Evolutionary conservation across 2,329 filamentous ascomycete genomes (phyloP), one percentile per base, ranked within the genome.

Genomic region (Cytospora piceicola): DNA sequence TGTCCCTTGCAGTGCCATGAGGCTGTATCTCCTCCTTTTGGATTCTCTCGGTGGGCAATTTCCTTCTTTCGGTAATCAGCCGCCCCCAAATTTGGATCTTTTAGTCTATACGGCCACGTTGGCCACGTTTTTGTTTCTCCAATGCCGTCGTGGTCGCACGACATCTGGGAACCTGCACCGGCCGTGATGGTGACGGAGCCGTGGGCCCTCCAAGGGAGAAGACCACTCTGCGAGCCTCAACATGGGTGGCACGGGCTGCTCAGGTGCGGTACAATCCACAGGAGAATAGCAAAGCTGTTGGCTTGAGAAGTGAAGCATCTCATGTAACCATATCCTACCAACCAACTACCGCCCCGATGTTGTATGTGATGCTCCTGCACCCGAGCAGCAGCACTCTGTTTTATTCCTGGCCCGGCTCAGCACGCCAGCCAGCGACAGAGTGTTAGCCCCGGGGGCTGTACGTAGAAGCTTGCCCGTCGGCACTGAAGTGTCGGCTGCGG

Each of bases 91-190:
- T 36, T 36, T 51, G 55, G 55, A 34, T 29, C 53, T 22, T 42
- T 29, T 57, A 51, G 29, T 30, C 46, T 52, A 52, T 32, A 56
- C 57, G 60, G 32, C 60, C 60, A 63, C 53, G 53, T 63, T 63
- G 57, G 49, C 27, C 36, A 15, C 15, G 14, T 39, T 63, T 63
- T 57, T 63, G n/a, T n/a, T n/a, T n/a, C n/a, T 29, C 39, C 54
- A n/a, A 46, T 63, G 60, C 60, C 60, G 52, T 56, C 36, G 53
- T 51, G 53, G 60, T 63, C 29, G 60, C 60, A 63, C 60, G 22
- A 49, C 60, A 57, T 63, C 29, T 42, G 39, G 60, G 60, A 29
- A 56, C 15, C 53, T 63, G 60, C 15, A 12, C 27, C 53, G 36
- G 27, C 36, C 36, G 8, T 57, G 29, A 57, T 39, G 46, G 29